Percentiles rank a stretch among this genome's conserved stretches.
Evolutionary conservation across 768 basidiomycete species (phyloP).

Genomic region (Thelephora ganbajun): DNA sequence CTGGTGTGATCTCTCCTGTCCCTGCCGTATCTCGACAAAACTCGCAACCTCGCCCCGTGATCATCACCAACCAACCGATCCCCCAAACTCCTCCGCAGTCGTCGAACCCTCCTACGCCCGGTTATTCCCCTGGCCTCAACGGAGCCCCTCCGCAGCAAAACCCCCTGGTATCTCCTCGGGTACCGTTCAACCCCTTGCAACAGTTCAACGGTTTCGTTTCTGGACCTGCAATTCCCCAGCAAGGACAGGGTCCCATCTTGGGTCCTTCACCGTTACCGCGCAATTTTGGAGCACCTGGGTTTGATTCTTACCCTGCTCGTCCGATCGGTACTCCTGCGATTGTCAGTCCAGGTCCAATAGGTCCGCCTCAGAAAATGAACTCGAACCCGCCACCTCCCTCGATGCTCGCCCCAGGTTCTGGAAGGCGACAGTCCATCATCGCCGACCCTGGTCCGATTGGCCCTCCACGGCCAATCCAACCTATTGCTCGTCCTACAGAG

Average conservation of each 20-base stretch:
- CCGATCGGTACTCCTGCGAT: constrained; percentile 29
- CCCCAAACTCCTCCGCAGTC: constrained; percentile 35
- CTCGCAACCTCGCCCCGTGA: constrained; percentile 19
- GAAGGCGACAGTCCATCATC: constrained; percentile 29
- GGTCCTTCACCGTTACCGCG: constrained; percentile 14
- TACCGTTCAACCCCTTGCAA: constrained; percentile 31
- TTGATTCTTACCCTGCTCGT: constrained; percentile 7
- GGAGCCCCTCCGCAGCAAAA: constrained; percentile 23
- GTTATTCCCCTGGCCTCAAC: constrained; percentile 31
- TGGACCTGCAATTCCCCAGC: constrained; percentile 30
- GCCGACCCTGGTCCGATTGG: constrained; percentile 47
- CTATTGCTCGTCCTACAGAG: constrained; percentile 50
- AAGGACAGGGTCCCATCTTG: constrained; percentile 26
- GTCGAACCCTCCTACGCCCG: constrained; percentile 28
- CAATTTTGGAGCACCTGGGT: background rate
- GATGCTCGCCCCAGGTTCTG: constrained; percentile 31
- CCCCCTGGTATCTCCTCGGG: constrained; percentile 39
- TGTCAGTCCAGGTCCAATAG: constrained; percentile 21
- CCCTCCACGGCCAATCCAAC: constrained; percentile 38
- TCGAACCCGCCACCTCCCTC: constrained; percentile 21
- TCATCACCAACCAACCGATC: constrained; percentile 27
- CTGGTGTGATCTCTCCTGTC: constrained; percentile 10
- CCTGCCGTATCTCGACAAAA: constrained; percentile 22
- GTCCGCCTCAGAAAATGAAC: constrained; percentile 24
- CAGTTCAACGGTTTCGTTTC: constrained; percentile 36